Conservation (phyloP, 345 rosid genomes). For the Leavenworthia alabamica region DNA sequence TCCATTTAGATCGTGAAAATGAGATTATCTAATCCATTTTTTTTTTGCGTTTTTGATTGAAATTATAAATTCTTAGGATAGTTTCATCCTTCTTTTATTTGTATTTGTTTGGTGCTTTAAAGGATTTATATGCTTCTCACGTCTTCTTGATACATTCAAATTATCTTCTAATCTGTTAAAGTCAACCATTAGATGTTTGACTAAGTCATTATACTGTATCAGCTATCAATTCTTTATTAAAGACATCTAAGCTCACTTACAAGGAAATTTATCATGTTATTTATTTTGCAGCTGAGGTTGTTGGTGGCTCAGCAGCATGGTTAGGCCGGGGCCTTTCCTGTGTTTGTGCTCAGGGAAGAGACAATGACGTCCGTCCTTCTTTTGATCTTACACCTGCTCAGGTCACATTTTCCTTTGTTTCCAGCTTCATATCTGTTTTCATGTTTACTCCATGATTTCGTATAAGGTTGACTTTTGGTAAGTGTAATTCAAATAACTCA, state of each 20-base stretch:
- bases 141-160: not conserved
- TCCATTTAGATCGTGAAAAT: not conserved
- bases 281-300: conserved; percentile 84
- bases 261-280: conserved; percentile 13
- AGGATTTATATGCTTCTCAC: conserved; percentile 13
- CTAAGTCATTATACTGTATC: not conserved
- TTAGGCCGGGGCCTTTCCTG: conserved; percentile 97
- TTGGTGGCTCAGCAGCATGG: conserved; percentile 99
- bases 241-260: conserved; percentile 22
- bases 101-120: not conserved
- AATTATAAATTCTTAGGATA: not conserved
- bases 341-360: conserved; percentile 94
- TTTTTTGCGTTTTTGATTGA: not conserved
- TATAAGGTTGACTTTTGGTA: not conserved
- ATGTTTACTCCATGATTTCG: not conserved
- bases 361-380: conserved; percentile 74
- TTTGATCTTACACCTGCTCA: conserved; percentile 92
- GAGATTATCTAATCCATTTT: not conserved
- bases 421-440: not conserved
- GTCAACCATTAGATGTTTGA: conserved; percentile 12
- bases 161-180: not conserved
- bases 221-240: not conserved
- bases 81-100: not conserved
- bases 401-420: conserved; percentile 34
- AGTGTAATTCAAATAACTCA: not conserved